Evolutionary conservation across 2,329 filamentous ascomycete species (phyloP), one percentile per base, ranked within the genome.

Genomic region (Thelonectria olida): DNA sequence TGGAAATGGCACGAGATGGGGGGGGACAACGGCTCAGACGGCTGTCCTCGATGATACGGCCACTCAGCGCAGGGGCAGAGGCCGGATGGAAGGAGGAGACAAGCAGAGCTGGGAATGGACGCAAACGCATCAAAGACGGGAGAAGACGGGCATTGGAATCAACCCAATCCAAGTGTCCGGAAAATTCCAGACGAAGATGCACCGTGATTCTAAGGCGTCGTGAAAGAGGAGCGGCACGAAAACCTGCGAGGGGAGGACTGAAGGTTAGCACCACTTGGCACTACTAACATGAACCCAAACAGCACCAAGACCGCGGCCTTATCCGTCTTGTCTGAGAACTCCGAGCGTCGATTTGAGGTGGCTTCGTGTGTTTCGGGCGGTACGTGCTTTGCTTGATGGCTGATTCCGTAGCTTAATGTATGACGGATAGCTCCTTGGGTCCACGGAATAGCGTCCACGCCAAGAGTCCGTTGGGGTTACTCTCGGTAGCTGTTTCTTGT

Each of bases 1-100:
- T 49, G 53, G 39, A 56, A 55, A 58, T 54, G 51, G 45, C 20
- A 55, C 23, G 45, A 65, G 54, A 36, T 19, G 45, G 45, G 36
- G 55, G n/a, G 50, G 38, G 22, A 34, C 17, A 51, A 17, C 38
- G 28, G 28, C 38, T 44, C 49, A 23, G 38, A 41, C 58, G 51
- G 47, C 50, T 31, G 38, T 28, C 51, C 12, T 55, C 17, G 28
- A 50, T 20, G 20, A 53, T 22, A 44, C 53, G 34, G 27, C 39
- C 47, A 45, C 44, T 39, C 28, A 34, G 22, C 22, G 9, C 31
- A 50, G 50, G 44, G 50, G n/a, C 7, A 23, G 22, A n/a, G 48
- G 42, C 39, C 34, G 45, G 49, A 47, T 58, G 45, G 27, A 62
- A 42, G 59, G 49, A 25, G 52, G 51, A 60, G 48, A 31, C 22